These are phyloP conservation scores for Trametes elegans DNA, from an alignment of 768 basidiomycete species.

Conservation along the genomic window DNA sequence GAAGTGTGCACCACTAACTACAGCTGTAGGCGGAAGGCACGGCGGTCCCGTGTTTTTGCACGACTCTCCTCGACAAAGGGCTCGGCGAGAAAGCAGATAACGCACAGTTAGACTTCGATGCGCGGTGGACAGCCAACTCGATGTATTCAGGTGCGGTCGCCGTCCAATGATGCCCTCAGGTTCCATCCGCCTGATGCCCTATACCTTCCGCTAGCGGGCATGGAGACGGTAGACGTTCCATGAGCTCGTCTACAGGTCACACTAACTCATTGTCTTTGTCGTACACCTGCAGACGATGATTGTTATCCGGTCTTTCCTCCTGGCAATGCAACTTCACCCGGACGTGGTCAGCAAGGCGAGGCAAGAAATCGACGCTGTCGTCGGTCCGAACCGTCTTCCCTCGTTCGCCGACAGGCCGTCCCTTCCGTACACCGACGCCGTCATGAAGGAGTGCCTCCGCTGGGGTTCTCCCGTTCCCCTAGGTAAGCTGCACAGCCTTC, in stretches of 20 bases:
- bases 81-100: constrained; percentile 29
- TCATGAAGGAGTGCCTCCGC: constrained; percentile 53
- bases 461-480: constrained; percentile 60
- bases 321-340: constrained; percentile 65
- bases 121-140: constrained; percentile 81
- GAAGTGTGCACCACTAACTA: background rate
- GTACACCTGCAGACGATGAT: constrained; percentile 45
- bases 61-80: constrained; percentile 51
- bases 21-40: constrained; percentile 34
- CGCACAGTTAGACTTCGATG: constrained; percentile 53
- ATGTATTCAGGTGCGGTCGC: constrained; percentile 55
- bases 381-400: constrained; percentile 57
- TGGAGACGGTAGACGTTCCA: constrained; percentile 52
- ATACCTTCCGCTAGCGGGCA: constrained; percentile 39
- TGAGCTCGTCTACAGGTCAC: constrained; percentile 8
- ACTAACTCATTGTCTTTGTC: background rate
- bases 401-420: constrained; percentile 51
- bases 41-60: constrained; percentile 39
- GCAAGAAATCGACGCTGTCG: constrained; percentile 66
- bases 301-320: constrained; percentile 54
- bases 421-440: constrained; percentile 58
- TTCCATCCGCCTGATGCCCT: background rate
- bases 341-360: constrained; percentile 56
- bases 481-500: constrained; percentile 35
- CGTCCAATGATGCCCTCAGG: no score